Evolutionary conservation across 2,329 filamentous ascomycete genomes (phyloP).

Genomic region (Allantophomopsis lycopodina): DNA sequence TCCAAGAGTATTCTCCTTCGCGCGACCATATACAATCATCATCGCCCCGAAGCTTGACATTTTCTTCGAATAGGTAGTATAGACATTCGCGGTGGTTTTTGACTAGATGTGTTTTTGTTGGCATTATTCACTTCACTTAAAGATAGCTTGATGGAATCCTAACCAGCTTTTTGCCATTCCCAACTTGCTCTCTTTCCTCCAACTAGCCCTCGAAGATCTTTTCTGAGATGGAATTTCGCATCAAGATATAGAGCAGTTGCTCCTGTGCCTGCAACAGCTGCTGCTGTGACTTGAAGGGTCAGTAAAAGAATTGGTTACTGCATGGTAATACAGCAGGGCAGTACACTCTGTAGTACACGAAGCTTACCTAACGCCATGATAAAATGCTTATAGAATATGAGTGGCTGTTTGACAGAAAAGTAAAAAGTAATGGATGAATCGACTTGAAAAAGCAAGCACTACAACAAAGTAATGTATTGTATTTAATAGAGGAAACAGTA

Average conservation of each 20-base stretch:
- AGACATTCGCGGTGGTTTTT: constrained; percentile 38
- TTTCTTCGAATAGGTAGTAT: constrained; percentile 52
- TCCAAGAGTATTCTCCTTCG: constrained; percentile 43
- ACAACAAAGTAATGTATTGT: no score
- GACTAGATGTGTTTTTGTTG: constrained; percentile 18
- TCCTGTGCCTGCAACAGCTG: constrained; percentile 20
- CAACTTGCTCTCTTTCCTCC: constrained; percentile 19
- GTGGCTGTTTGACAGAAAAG: no score
- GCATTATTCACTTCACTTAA: background rate
- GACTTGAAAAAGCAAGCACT: no score
- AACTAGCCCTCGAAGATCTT: constrained; percentile 40
- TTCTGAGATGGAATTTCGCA: constrained; percentile 52
- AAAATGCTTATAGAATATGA: no score
- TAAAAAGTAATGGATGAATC: no score
- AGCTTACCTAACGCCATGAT: no score
- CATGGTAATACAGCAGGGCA: no score
- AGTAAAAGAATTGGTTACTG: no score
- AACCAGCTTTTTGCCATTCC: background rate
- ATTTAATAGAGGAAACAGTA: no score
- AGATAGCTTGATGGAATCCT: no score
- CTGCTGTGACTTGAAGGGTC: constrained; percentile 4
- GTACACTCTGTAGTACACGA: no score
- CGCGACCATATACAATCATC: constrained; percentile 56
- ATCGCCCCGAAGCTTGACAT: constrained; percentile 34
- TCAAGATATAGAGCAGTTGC: constrained; percentile 45